Evolutionary conservation across 306 rosid species (phyloP).

Genomic region (Parietaria judaica): DNA sequence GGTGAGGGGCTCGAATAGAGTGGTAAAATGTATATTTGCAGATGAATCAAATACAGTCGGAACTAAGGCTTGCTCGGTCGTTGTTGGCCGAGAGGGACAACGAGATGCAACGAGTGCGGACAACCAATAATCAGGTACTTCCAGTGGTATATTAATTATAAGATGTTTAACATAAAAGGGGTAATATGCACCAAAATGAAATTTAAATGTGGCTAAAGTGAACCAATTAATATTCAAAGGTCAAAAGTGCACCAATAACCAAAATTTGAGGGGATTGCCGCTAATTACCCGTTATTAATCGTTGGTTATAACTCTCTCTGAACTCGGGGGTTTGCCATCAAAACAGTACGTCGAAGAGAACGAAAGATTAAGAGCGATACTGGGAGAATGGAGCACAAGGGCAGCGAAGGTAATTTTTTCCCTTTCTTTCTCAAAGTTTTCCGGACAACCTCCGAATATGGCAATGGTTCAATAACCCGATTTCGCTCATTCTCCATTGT

Average conservation of each 20-base stretch:
- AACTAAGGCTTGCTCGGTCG: constrained; percentile 90
- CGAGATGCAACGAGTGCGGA: constrained; percentile 71
- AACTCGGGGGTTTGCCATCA: not conserved
- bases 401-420: constrained; percentile 78
- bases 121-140: constrained; percentile 75
- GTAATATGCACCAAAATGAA: too few species aligned
- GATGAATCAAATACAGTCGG: constrained; percentile 91
- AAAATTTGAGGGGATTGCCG: too few species aligned
- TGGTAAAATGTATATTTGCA: constrained; percentile 22
- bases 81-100: constrained; percentile 86
- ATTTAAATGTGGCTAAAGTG: not conserved
- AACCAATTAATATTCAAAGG: too few species aligned
- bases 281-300: too few species aligned
- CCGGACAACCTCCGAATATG: not conserved
- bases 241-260: too few species aligned
- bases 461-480: constrained; percentile 1
- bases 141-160: not conserved
- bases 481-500: not conserved
- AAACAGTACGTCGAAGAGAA: constrained; percentile 94
- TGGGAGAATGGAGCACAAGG: constrained; percentile 93
- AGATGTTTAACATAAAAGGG: too few species aligned
- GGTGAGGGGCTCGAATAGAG: not conserved
- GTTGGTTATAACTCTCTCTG: too few species aligned
- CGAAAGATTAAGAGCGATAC: constrained; percentile 85
- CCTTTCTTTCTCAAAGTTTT: not conserved